Conservation (phyloP, 352 stramenopile species). For the Peronosclerospora sorghi region DNA sequence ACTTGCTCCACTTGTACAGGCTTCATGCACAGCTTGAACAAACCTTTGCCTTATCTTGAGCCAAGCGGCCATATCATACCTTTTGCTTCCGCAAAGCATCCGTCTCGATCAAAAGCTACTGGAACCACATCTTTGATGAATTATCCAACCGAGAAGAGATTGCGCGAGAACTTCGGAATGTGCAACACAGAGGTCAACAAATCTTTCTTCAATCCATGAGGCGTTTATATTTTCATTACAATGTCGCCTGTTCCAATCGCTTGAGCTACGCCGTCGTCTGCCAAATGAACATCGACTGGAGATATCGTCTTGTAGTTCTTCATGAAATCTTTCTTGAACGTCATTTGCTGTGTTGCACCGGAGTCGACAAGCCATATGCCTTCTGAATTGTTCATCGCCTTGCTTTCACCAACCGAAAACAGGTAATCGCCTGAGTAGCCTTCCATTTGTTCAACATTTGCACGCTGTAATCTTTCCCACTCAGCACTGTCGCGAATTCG, state of each 20-base stretch:
- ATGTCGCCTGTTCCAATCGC: neutral
- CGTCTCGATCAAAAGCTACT: neutral
- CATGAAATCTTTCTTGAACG: neutral
- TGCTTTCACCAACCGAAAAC: too few relatives aligned
- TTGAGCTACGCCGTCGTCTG: neutral
- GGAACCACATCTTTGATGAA: neutral
- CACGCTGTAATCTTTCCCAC: neutral
- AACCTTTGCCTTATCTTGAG: neutral
- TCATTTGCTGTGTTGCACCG: neutral
- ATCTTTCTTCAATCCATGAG: neutral
- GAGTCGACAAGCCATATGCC: neutral
- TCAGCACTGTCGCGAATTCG: neutral
- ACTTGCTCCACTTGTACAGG: neutral
- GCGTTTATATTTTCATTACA: neutral
- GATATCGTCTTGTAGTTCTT: neutral
- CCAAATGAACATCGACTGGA: neutral
- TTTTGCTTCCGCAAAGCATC: too few relatives aligned
- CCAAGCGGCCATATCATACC: neutral
- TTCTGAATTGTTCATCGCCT: constrained; percentile 50
- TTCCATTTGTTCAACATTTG: too few relatives aligned
- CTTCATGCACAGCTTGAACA: neutral
- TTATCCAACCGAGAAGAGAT: too few relatives aligned
- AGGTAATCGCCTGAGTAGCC: neutral
- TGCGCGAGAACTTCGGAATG: too few relatives aligned
- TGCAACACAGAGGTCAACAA: neutral